Evolutionary conservation across 2,329 filamentous ascomycete species (phyloP), one percentile per base, ranked within the genome.

Genomic region (Cryphonectria parasitica): DNA sequence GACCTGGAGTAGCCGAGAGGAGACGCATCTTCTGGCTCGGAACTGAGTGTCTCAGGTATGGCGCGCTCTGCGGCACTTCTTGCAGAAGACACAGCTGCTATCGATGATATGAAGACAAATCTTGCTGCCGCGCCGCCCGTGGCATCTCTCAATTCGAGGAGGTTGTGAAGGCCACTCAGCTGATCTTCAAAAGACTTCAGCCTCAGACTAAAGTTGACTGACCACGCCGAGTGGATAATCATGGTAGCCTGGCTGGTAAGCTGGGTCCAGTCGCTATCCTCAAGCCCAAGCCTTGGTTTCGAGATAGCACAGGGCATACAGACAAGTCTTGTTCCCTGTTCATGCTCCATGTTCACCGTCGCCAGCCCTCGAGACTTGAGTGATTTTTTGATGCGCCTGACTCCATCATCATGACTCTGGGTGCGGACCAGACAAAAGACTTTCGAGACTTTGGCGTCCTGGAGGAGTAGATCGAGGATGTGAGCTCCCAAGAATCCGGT

Each of bases 401-500:
- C 75, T 6, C 84, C 84, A 58, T 83, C 82, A 1, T 82, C 76
- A 2, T 74, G 70, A 28, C 79, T 82, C 56, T 76, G 76, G 43
- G 83, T 86, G 66, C 89, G 84, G 36, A 90, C 82, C 3, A 91
- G 82, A 76, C 89, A 89, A 75, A 87, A 86, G 13, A 91, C 80
- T 56, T 80, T 83, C 4, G 76, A 74, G 0, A 89, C 79, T 1
- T 76, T 74, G 0, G 74, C 5, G 2, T 77, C 74, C 0, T 78
- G 74, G 3, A 82, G 78, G 7, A 89, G 79, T 31, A 83, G 77
- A 41, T 83, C 76, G 6, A 88, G 76, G 2, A 88, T 79, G 71
- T 88, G 84, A 36, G 83, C 82, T 25, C 87, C 87, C 5, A 89
- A 77, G 2, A 71, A 64, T 1, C 76, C 77, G 2, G 77, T 76